A percentile compares a stretch with the other conserved stretches of the same genome.
Conservation (phyloP, 768 basidiomycete species). For the Russula virescens region DNA sequence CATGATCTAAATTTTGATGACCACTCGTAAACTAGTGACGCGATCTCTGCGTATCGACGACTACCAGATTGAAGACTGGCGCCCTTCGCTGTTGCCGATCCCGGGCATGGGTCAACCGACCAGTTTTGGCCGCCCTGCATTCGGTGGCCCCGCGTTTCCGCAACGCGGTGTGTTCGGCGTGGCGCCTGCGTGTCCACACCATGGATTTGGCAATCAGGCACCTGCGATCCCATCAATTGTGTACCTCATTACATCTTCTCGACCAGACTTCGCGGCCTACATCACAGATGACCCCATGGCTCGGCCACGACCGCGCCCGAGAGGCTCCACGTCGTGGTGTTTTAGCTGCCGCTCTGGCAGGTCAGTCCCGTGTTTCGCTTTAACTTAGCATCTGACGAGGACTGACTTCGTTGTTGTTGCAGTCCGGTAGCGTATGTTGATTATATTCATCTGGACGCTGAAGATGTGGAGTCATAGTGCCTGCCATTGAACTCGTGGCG, state of each 20-base stretch:
- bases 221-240: constrained; percentile 14
- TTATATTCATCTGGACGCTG: constrained; percentile 23
- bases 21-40: constrained; percentile 11
- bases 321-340: constrained; percentile 21
- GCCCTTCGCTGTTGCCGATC: background rate
- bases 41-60: constrained; percentile 13
- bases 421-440: constrained; percentile 20
- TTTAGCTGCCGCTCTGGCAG: constrained; percentile 18
- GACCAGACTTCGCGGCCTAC: constrained; percentile 13
- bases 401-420: background rate
- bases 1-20: background rate
- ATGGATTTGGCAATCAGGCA: background rate
- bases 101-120: background rate
- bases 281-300: constrained; percentile 24
- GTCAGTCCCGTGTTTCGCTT: constrained; percentile 9
- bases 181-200: constrained; percentile 3
- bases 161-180: constrained; percentile 3
- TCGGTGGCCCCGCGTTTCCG: background rate
- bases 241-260: constrained; percentile 22
- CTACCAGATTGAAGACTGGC: constrained; percentile 18
- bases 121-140: background rate
- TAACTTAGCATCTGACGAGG: background rate
- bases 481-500: background rate
- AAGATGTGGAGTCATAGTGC: constrained; percentile 14
- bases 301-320: constrained; percentile 12